Conservation (phyloP, 257 asterid species). For the Solanum chiquidenum region DNA sequence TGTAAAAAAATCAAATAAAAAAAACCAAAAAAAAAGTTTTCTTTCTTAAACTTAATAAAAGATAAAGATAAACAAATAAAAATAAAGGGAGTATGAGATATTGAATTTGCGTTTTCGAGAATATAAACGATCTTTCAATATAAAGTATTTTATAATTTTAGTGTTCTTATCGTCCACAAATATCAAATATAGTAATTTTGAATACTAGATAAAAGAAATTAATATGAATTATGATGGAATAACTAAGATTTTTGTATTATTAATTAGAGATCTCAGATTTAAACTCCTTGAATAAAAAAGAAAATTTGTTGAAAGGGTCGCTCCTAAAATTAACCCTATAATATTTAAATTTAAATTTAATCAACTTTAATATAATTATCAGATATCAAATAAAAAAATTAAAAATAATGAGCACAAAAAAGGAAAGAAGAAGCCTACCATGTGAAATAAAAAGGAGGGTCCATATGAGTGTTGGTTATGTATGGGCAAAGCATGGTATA, state of each 20-base stretch:
- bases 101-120: neutral
- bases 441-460: conserved; percentile 21
- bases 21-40: too few species aligned
- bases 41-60: too few species aligned
- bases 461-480: conserved; percentile 25
- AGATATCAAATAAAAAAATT: neutral
- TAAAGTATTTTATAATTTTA: neutral
- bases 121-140: too few species aligned
- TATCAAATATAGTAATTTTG: neutral
- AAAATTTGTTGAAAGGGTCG: neutral
- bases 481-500: conserved; percentile 13
- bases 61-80: neutral
- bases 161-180: neutral
- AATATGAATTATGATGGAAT: too few species aligned
- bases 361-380: neutral
- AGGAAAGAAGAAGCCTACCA: neutral
- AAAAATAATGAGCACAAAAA: neutral
- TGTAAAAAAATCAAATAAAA: too few species aligned
- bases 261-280: too few species aligned
- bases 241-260: too few species aligned
- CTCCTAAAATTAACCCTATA: too few species aligned
- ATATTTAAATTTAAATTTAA: too few species aligned
- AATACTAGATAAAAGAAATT: too few species aligned
- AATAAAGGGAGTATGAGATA: neutral
- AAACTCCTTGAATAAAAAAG: too few species aligned